Conservation (phyloP, 306 rosid genomes). For the Fagus crenata region DNA sequence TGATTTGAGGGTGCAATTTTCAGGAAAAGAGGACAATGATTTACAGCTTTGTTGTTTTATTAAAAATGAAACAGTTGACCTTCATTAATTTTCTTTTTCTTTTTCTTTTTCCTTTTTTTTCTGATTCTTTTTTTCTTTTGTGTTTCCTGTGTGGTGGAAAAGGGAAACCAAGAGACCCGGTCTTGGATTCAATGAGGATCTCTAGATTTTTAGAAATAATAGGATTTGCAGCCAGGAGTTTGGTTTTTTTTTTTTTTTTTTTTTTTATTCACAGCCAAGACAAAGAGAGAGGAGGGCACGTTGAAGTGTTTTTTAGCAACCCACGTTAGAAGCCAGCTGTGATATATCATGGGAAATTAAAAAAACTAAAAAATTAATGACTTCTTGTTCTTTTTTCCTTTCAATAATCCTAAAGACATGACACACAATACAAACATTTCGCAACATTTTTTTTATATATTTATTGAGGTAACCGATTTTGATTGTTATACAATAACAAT, state of each 20-base stretch:
- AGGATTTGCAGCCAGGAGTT: neutral
- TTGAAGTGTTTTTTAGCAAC: neutral
- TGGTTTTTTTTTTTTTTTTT: neutral
- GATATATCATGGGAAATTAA: neutral
- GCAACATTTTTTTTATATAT: too few species aligned
- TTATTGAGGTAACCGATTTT: too few species aligned
- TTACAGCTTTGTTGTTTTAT: conserved; percentile 21
- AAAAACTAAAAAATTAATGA: neutral
- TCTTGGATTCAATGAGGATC: conserved; percentile 41
- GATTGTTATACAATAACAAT: too few species aligned
- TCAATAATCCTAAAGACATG: too few species aligned
- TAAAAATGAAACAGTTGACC: conserved; percentile 3
- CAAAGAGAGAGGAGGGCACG: neutral
- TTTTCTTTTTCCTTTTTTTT: neutral
- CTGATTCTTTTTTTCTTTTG: neutral
- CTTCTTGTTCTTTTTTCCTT: neutral
- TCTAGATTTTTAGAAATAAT: conserved; percentile 51
- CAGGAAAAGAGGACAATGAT: conserved; percentile 14
- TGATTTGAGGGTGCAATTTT: conserved; percentile 2
- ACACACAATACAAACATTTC: too few species aligned
- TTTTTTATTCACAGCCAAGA: neutral
- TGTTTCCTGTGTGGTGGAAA: conserved; percentile 26
- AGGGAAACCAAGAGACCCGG: conserved; percentile 52
- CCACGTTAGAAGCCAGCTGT: conserved; percentile 15
- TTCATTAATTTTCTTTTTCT: conserved; percentile 4